Conservation (phyloP, 352 stramenopile species). For the Pythium pyrilobum region DNA sequence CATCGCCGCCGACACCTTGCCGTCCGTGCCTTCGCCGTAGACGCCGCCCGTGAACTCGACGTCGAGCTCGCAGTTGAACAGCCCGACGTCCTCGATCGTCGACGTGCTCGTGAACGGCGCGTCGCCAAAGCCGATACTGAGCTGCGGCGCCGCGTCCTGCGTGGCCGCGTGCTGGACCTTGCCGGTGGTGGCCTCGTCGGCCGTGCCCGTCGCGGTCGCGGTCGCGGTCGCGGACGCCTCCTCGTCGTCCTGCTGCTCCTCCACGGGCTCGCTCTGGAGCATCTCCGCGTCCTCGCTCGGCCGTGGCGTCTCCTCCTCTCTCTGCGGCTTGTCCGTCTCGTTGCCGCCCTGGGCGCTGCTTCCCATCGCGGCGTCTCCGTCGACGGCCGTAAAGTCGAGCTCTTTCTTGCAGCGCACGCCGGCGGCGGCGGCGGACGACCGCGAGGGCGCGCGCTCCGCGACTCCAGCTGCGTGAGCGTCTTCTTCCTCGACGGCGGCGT, state of each 20-base stretch:
- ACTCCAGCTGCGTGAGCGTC: too few species aligned
- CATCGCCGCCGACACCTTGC: constrained; percentile 69
- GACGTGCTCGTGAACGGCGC: constrained; percentile 69
- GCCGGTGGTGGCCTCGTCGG: neutral
- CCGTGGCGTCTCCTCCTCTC: neutral
- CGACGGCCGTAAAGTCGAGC: constrained; percentile 10
- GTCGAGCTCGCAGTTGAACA: constrained; percentile 81
- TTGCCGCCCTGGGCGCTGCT: neutral
- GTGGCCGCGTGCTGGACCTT: too few species aligned
- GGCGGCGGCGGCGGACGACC: neutral
- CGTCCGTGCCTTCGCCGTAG: constrained; percentile 82
- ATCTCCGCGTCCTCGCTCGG: neutral
- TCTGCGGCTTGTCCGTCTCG: neutral
- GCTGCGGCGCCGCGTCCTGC: too few species aligned
- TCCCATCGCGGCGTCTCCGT: neutral
- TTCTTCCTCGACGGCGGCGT: neutral
- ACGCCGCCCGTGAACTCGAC: constrained; percentile 78
- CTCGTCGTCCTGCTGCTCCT: neutral
- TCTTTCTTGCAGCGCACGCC: constrained; percentile 18
- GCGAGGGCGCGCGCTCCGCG: neutral
- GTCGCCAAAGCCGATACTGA: constrained; percentile 9
- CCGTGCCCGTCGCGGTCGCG: neutral
- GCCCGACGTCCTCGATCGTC: constrained; percentile 74
- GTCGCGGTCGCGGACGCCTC: neutral
- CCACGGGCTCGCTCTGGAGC: neutral